Evolutionary conservation across 768 basidiomycete species (phyloP).

Genomic region (Mycena pura): DNA sequence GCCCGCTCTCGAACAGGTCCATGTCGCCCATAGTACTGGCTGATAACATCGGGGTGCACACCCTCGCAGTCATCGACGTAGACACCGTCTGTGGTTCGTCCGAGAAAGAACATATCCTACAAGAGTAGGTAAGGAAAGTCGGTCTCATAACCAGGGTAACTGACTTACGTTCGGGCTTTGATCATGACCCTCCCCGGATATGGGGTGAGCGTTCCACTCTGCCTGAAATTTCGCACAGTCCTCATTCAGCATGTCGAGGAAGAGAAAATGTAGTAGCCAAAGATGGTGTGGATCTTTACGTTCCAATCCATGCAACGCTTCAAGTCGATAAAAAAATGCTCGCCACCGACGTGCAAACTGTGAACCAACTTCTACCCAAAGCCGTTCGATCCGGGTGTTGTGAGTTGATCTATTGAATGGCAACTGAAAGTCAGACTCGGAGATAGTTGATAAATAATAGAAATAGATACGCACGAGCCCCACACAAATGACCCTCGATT

Average conservation of each 20-base stretch:
- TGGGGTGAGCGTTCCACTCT: slow-evolving; percentile 22
- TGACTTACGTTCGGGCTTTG: slow-evolving; percentile 10
- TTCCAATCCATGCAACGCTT: background rate
- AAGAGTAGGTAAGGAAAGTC: background rate
- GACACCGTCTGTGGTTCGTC: background rate
- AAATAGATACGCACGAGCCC: slow-evolving; percentile 28
- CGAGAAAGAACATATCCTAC: slow-evolving; percentile 10
- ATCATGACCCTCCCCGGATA: slow-evolving; percentile 27
- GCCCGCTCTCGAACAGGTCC: background rate
- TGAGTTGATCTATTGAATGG: background rate
- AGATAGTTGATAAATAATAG: background rate
- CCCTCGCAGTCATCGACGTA: slow-evolving; percentile 12
- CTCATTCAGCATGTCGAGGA: slow-evolving; percentile 6
- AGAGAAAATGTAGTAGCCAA: slow-evolving; percentile 14
- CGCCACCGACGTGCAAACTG: slow-evolving; percentile 11
- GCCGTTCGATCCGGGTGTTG: slow-evolving; percentile 9
- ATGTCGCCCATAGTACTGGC: slow-evolving; percentile 11
- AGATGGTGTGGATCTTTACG: background rate
- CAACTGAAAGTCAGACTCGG: no score
- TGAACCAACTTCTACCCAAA: slow-evolving; percentile 17
- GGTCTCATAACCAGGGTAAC: no score
- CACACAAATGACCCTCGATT: slow-evolving; percentile 17
- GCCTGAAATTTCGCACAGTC: slow-evolving; percentile 20
- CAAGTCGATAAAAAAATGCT: slow-evolving; percentile 13
- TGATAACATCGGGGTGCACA: background rate